Evolutionary conservation across 1,284 basidiomycete genomes (phyloP).

Genomic region (Heimioporus punctisporus): DNA sequence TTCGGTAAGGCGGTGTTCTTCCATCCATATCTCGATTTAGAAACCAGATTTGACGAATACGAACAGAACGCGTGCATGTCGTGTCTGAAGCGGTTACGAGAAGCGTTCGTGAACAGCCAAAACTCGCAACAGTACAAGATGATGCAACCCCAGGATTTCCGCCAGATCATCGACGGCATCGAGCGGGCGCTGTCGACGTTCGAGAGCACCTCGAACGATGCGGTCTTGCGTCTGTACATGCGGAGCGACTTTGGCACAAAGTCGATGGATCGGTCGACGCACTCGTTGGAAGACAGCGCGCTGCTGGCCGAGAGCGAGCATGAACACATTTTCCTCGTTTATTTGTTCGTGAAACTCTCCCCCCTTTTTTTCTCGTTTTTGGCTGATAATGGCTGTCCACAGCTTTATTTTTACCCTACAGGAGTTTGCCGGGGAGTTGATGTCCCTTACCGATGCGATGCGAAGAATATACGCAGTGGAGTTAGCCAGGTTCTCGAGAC

Average conservation of each 20-base stretch:
- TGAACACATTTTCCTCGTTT: conserved; percentile 84
- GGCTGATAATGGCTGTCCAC: conserved; percentile 6
- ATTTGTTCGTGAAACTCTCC: conserved; percentile 66
- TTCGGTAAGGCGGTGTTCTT: conserved; percentile 53
- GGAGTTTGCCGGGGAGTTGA: conserved; percentile 86
- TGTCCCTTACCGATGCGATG: conserved; percentile 83
- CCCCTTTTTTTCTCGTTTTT: background rate
- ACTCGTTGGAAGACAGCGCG: conserved; percentile 38
- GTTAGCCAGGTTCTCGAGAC: conserved; percentile 43
- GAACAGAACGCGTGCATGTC: conserved; percentile 58
- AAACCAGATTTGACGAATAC: too few species aligned
- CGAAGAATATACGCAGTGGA: conserved; percentile 70
- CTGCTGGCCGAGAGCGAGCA: conserved; percentile 47
- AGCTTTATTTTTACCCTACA: conserved; percentile 95
- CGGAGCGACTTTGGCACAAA: conserved; percentile 47
- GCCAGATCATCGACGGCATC: conserved; percentile 64
- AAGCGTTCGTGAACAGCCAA: conserved; percentile 55
- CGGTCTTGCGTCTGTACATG: conserved; percentile 76
- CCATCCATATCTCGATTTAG: background rate
- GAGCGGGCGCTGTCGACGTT: conserved; percentile 74
- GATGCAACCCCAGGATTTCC: conserved; percentile 58
- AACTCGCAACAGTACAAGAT: conserved; percentile 24
- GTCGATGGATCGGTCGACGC: conserved; percentile 33
- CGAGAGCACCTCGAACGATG: conserved; percentile 81
- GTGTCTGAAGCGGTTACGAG: conserved; percentile 62